A percentile compares a stretch with the other conserved stretches of the same genome.
Conservation (phyloP, 345 rosid species). For the Camelina sativa region DNA sequence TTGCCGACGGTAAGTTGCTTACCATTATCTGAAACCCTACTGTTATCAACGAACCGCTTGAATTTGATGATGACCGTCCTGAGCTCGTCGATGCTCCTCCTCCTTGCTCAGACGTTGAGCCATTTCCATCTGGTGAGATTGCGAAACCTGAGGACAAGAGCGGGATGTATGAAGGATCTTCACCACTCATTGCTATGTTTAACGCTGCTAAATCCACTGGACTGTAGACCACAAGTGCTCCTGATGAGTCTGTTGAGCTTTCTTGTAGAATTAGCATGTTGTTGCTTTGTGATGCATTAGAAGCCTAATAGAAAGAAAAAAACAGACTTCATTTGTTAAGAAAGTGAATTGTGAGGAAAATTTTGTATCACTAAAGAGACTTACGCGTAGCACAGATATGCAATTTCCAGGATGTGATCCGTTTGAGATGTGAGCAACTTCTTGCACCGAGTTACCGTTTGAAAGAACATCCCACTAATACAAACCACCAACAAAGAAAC, state of each 20-base stretch:
- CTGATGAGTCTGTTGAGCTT: constrained; percentile 88
- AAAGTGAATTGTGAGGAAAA: background rate
- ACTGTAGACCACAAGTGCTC: constrained; percentile 80
- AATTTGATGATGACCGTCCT: constrained; percentile 41
- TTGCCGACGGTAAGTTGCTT: constrained; percentile 84
- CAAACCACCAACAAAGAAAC: constrained; percentile 19
- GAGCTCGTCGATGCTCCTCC: constrained; percentile 77
- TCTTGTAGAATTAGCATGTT: constrained; percentile 96
- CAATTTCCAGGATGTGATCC: constrained; percentile 93
- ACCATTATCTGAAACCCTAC: constrained; percentile 95
- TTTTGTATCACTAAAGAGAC: constrained; percentile 10
- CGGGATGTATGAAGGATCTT: constrained; percentile 85
- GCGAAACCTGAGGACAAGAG: constrained; percentile 94
- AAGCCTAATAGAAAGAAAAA: constrained; percentile 51
- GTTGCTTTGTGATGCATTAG: constrained; percentile 70
- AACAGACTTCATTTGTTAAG: background rate
- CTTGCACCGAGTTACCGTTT: constrained; percentile 82
- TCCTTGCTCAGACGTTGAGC: constrained; percentile 44
- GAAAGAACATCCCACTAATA: constrained; percentile 97
- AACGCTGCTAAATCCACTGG: constrained; percentile 84
- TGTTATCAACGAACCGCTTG: constrained; percentile 73
- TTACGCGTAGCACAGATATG: constrained; percentile 92
- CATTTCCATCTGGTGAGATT: constrained; percentile 69
- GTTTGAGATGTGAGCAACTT: constrained; percentile 89
- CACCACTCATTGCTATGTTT: constrained; percentile 93